Conservation (phyloP, 2,329 filamentous ascomycete species). For the Penicillium sp. region DNA sequence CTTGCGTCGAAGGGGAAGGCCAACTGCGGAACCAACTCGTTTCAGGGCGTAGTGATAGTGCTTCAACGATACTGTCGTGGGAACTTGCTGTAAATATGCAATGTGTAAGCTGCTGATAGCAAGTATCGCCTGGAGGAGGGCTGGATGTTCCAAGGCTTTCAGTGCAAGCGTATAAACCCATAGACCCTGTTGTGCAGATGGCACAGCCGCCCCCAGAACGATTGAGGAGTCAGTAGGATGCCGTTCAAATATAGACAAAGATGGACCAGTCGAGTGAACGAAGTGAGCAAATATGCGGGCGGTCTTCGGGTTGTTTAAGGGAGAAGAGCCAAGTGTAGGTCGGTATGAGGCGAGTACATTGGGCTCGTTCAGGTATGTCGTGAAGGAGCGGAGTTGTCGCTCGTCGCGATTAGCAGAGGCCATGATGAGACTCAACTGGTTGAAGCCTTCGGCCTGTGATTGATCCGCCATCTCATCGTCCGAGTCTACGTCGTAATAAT, state of each 20-base stretch:
- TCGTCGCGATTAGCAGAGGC: slow-evolving; percentile 47
- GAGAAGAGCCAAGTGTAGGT: slow-evolving; percentile 65
- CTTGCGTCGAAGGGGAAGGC: slow-evolving; percentile 65
- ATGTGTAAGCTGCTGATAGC: slow-evolving; percentile 86
- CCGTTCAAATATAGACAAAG: slow-evolving; percentile 83
- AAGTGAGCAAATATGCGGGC: slow-evolving; percentile 89
- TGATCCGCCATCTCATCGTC: slow-evolving; percentile 57
- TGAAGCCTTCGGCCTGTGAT: slow-evolving; percentile 35
- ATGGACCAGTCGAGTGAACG: slow-evolving; percentile 81
- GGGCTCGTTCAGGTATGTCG: slow-evolving; percentile 49
- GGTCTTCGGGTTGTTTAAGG: slow-evolving; percentile 76
- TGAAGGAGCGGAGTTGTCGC: slow-evolving; percentile 51
- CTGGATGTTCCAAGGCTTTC: slow-evolving; percentile 79
- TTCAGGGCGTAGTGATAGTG: slow-evolving; percentile 88
- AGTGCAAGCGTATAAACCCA: slow-evolving; percentile 80
- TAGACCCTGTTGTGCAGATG: slow-evolving; percentile 57
- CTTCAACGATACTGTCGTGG: slow-evolving; percentile 77
- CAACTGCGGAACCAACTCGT: slow-evolving; percentile 73
- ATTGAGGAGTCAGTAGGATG: slow-evolving; percentile 71
- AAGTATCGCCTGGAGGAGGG: slow-evolving; percentile 84
- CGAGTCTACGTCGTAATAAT: slow-evolving; percentile 62
- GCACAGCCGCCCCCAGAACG: slow-evolving; percentile 63
- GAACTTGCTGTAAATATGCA: slow-evolving; percentile 72
- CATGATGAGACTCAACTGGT: slow-evolving; percentile 47
- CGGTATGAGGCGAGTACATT: slow-evolving; percentile 63